A percentile compares a stretch with the other conserved stretches of the same genome.
Conservation (phyloP, 2,329 filamentous ascomycete species). For the Fusarium sarcochroum region DNA sequence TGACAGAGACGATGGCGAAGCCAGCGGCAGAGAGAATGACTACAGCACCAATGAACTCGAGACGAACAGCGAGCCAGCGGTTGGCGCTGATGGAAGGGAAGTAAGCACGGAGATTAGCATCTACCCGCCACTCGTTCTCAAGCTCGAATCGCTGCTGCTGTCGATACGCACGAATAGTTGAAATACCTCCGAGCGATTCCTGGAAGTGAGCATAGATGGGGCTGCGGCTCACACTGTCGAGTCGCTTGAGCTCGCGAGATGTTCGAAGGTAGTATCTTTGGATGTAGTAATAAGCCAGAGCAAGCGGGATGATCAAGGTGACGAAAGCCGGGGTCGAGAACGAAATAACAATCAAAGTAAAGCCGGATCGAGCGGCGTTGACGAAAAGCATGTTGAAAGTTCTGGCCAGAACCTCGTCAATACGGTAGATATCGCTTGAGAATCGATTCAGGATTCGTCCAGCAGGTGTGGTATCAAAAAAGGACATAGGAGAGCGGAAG, state of each 20-base stretch:
- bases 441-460: constrained; percentile 98
- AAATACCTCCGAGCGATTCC: constrained; percentile 93
- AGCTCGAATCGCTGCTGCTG: constrained; percentile 89
- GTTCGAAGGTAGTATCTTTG: constrained; percentile 97
- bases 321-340: constrained; percentile 85
- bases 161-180: constrained; percentile 94
- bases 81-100: constrained; percentile 96
- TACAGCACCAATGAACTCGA: constrained; percentile 95
- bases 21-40: constrained; percentile 91
- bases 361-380: constrained; percentile 80
- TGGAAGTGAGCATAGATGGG: constrained; percentile 99
- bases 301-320: constrained; percentile 84
- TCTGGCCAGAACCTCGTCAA: constrained; percentile 94
- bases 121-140: constrained; percentile 98
- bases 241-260: constrained; percentile 93
- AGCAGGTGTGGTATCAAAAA: constrained; percentile 97
- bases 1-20: constrained; percentile 85
- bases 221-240: constrained; percentile 95
- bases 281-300: constrained; percentile 88
- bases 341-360: constrained; percentile 90
- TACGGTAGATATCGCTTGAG: constrained; percentile 86
- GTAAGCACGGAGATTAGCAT: constrained; percentile 93
- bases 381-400: constrained; percentile 98
- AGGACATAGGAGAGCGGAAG: constrained; percentile 97
- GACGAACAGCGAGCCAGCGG: constrained; percentile 92